phyloP scores from a whole-genome alignment of 192 early-diverging fungal genomes.

The Backusella tarrabulga region DNA sequence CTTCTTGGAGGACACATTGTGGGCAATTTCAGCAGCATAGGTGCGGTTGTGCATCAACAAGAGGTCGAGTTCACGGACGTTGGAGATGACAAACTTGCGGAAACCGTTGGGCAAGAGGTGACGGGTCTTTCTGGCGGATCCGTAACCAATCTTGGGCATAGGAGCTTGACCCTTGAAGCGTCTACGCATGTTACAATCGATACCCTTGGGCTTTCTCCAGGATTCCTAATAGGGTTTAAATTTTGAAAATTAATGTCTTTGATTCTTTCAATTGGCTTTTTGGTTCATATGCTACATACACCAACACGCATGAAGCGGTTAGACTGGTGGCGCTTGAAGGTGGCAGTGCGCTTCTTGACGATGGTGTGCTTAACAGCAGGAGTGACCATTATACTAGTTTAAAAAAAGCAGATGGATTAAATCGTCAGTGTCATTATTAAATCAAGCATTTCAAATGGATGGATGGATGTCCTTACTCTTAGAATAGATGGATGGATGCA shows the following conservation, averaged over 20 bases:
- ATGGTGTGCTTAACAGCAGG: conserved; percentile 93
- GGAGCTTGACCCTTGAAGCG: conserved; percentile 97
- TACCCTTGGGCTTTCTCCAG: conserved; percentile 99
- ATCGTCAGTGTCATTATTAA: not conserved
- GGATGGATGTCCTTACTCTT: conserved; percentile 22
- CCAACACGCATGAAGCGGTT: conserved; percentile 93
- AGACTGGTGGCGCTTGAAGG: conserved; percentile 97
- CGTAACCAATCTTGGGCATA: conserved; percentile 99
- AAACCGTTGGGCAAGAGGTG: conserved; percentile 98
- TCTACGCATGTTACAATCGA: conserved; percentile 97
- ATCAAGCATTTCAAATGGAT: conserved; percentile 8
- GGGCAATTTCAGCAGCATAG: conserved; percentile 99
- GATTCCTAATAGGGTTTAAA: conserved; percentile 58
- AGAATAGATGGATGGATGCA: conserved; percentile 30
- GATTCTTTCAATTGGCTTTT: not conserved
- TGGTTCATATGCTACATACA: conserved; percentile 58
- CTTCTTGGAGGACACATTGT: conserved; percentile 95
- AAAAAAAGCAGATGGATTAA: not conserved
- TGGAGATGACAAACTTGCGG: conserved; percentile 97
- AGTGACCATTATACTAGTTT: conserved; percentile 80
- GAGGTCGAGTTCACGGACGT: conserved; percentile 89
- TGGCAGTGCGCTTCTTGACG: conserved; percentile 99
- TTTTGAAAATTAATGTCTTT: not conserved
- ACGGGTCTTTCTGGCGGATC: conserved; percentile 94
- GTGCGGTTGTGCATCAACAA: conserved; percentile 99